Evolutionary conservation across 495 filamentous ascomycete genomes (phyloP), one percentile per base, ranked within the genome.

Genomic region (Rhypophila decipiens): DNA sequence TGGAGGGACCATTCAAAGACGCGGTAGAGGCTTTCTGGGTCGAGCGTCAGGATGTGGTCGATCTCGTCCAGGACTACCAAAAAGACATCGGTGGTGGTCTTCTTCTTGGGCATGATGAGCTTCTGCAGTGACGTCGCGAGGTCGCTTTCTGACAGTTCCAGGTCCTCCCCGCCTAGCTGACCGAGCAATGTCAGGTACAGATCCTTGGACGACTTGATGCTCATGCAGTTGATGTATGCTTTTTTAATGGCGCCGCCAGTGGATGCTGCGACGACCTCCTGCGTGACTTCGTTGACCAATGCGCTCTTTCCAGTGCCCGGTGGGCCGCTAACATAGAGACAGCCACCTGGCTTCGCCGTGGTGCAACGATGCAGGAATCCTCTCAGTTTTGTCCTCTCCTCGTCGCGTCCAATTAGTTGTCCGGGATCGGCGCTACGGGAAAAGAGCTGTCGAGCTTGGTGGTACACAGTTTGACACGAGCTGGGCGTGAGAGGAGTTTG

Each of bases 221-320:
- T 93, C 80, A 95, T 95, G 65, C 93, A 99, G 56, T 99, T 99
- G 70, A 99, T 70, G 60, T 90, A 89, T 2, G 82, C 79, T 35
- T 79, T 80, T 57, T 79, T 83, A 41, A 89, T 67, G 10, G 64
- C 61, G 4, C 31, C 43, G 63, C 58, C 2, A 55, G 66, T 33
- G 63, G 77, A 69, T 15, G 72, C 64, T 15, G 72, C 64, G 3
- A 50, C 67, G 19, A 83, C 52, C 24, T 81, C 73, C 34, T 76
- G 68, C 42, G 83, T 86, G 23, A 96, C 77, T 55, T 95, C 85
- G 45, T 82, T 78, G 42, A 96, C 79, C 66, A 96, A 79, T 3
- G 93, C 94, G 64, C 90, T 96, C 67, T 99, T 99, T 5, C 93
- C 93, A 4, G 94, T 97, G 1, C 93, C 93, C 2, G 93, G 93